A percentile compares a stretch with the other conserved stretches of the same genome.
Evolutionary conservation across 75 land plant species (phyloP).

Genomic region (Sequoia sempervirens): DNA sequence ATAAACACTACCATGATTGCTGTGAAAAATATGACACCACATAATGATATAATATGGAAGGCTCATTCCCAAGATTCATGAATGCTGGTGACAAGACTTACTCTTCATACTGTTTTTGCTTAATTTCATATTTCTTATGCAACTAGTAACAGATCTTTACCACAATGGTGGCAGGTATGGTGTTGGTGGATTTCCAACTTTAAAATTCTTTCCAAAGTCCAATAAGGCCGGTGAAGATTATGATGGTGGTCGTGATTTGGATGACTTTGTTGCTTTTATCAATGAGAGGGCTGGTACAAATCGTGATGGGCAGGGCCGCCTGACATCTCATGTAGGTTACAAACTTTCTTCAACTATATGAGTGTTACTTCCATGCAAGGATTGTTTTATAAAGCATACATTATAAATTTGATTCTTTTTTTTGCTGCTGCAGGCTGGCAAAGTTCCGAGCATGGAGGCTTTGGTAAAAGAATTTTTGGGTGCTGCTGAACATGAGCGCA

Average conservation of each 20-base stretch:
- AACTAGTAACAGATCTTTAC: neutral
- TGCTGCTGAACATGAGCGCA: conserved; percentile 56
- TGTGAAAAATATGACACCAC: neutral
- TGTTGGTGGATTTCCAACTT: conserved; percentile 91
- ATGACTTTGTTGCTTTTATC: conserved; percentile 75
- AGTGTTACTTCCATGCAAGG: neutral
- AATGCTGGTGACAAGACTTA: neutral
- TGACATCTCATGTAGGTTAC: conserved; percentile 58
- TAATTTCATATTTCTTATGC: neutral
- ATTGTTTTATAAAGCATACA: neutral
- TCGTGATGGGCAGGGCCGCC: conserved; percentile 77
- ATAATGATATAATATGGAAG: neutral
- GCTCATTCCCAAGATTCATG: neutral
- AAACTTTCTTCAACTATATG: neutral
- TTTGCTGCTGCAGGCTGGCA: conserved; percentile 62
- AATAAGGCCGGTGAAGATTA: conserved; percentile 96
- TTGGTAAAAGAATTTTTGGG: conserved; percentile 67
- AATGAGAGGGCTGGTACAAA: conserved; percentile 78
- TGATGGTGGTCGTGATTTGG: conserved; percentile 76
- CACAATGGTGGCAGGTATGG: conserved; percentile 57
- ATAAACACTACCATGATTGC: neutral
- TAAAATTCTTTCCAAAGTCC: conserved; percentile 88
- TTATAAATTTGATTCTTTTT: neutral
- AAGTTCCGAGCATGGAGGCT: conserved; percentile 38
- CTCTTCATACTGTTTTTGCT: neutral